Conservation (phyloP, 2,329 filamentous ascomycete species). For the Trichoderma sp. region DNA sequence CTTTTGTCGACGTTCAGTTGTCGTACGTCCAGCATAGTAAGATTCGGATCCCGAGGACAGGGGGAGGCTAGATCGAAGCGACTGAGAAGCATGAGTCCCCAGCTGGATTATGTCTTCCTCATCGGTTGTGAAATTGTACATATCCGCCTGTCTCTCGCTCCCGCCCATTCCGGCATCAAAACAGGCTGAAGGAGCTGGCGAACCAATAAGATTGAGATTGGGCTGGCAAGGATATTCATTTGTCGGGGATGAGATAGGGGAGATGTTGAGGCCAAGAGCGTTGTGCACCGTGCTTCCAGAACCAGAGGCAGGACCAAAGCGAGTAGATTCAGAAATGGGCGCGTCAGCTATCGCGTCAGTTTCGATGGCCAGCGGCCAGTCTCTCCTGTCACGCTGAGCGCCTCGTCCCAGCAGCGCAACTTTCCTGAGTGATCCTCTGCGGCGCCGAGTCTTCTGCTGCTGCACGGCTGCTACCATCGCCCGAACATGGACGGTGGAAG, state of each 20-base stretch:
- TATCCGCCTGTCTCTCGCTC: slow-evolving; percentile 27
- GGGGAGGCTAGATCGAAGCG: slow-evolving; percentile 40
- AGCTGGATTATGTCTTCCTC: slow-evolving; percentile 77
- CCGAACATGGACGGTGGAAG: slow-evolving; percentile 23
- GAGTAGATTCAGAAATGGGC: slow-evolving; percentile 23
- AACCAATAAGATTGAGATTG: slow-evolving; percentile 25
- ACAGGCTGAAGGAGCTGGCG: slow-evolving; percentile 24
- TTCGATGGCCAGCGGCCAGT: slow-evolving; percentile 47
- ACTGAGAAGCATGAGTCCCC: slow-evolving; percentile 43
- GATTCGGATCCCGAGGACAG: slow-evolving; percentile 60
- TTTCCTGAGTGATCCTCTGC: slow-evolving; percentile 83
- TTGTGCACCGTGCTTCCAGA: slow-evolving; percentile 30
- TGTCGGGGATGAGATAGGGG: slow-evolving; percentile 46
- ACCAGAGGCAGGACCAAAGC: slow-evolving; percentile 24
- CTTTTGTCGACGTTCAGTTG: slow-evolving; percentile 48
- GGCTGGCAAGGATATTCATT: slow-evolving; percentile 43
- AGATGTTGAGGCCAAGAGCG: slow-evolving; percentile 46
- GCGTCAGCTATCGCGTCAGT: slow-evolving; percentile 32
- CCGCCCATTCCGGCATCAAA: slow-evolving; percentile 21
- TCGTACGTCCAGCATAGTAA: slow-evolving; percentile 50
- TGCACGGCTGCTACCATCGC: slow-evolving; percentile 34
- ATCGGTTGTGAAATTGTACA: slow-evolving; percentile 67
- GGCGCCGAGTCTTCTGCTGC: slow-evolving; percentile 57
- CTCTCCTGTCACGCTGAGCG: slow-evolving; percentile 58
- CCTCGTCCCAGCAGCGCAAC: slow-evolving; percentile 78